Evolutionary conservation across 306 rosid species (phyloP).

Genomic region (Castanea mollissima): DNA sequence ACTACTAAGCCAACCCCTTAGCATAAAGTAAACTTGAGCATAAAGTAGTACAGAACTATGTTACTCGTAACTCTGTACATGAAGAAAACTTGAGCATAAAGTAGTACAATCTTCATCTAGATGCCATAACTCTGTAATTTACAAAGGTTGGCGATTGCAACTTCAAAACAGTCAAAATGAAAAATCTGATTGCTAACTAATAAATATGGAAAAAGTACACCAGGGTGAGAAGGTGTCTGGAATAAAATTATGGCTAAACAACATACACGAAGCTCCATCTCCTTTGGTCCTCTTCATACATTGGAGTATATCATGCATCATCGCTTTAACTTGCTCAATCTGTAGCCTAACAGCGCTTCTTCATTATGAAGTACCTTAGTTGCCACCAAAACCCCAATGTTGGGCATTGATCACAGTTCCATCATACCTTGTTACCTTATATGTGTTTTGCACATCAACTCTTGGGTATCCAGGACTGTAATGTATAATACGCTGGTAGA

Average conservation of each 20-base stretch:
- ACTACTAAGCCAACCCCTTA: too few species aligned
- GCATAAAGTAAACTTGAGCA: too few species aligned
- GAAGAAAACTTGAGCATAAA: too few species aligned
- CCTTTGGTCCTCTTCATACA: conserved; percentile 84
- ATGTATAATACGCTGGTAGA: conserved; percentile 71
- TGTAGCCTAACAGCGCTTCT: conserved; percentile 76
- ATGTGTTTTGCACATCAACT: conserved; percentile 66
- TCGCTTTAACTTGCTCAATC: conserved; percentile 76
- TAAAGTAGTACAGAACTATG: not conserved
- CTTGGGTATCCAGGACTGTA: conserved; percentile 89
- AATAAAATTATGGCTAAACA: not conserved
- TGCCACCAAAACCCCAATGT: conserved; percentile 84
- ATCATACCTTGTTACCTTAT: conserved; percentile 84
- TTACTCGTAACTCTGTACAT: too few species aligned
- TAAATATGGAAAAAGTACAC: not conserved
- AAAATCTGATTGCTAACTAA: not conserved
- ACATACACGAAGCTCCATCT: conserved; percentile 62
- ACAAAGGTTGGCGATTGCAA: not conserved
- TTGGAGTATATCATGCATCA: conserved; percentile 77
- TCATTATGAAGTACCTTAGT: conserved; percentile 70
- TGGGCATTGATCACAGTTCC: conserved; percentile 76
- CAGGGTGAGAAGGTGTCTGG: not conserved
- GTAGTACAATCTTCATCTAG: not conserved
- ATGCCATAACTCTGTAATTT: not conserved
- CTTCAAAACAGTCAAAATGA: not conserved